phyloP scores from a whole-genome alignment of 192 early-diverging fungal species.

The Linnemannia hyalina region DNA sequence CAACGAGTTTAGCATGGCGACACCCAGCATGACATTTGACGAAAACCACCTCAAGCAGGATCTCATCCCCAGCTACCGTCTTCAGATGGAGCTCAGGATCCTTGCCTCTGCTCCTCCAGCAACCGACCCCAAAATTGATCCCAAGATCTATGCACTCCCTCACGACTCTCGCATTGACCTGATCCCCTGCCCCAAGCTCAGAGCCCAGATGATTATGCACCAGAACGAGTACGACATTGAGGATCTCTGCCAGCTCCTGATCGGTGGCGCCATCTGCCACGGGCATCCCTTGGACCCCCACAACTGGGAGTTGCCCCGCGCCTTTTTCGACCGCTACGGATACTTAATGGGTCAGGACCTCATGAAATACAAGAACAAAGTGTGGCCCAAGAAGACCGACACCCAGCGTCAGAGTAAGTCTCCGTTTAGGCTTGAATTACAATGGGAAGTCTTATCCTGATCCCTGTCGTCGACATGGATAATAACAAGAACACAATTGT shows the following conservation, averaged over 20 bases:
- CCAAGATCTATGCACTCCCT: constrained; percentile 44
- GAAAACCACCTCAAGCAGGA: constrained; percentile 29
- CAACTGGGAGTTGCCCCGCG: constrained; percentile 58
- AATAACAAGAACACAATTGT: not conserved
- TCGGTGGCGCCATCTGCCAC: constrained; percentile 58
- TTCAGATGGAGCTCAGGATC: constrained; percentile 44
- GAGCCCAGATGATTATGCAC: constrained; percentile 58
- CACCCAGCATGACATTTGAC: constrained; percentile 36
- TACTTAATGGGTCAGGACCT: constrained; percentile 54
- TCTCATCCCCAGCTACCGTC: constrained; percentile 34
- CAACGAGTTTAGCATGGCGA: constrained; percentile 49
- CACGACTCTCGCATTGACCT: constrained; percentile 58
- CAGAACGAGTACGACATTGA: constrained; percentile 54
- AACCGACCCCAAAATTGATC: constrained; percentile 49
- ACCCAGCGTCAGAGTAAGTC: constrained; percentile 34
- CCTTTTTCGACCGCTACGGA: constrained; percentile 58
- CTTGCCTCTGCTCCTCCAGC: constrained; percentile 50
- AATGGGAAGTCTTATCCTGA: not conserved
- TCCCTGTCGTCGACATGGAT: not conserved
- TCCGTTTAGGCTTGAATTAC: not conserved
- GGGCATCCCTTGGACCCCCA: constrained; percentile 57
- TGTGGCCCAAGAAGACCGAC: constrained; percentile 50
- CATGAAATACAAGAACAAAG: constrained; percentile 56
- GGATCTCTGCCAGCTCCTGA: constrained; percentile 55
- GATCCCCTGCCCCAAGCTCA: constrained; percentile 58